Conservation (phyloP, 441 rosid genomes). For the Dalechampia spathulata region DNA sequence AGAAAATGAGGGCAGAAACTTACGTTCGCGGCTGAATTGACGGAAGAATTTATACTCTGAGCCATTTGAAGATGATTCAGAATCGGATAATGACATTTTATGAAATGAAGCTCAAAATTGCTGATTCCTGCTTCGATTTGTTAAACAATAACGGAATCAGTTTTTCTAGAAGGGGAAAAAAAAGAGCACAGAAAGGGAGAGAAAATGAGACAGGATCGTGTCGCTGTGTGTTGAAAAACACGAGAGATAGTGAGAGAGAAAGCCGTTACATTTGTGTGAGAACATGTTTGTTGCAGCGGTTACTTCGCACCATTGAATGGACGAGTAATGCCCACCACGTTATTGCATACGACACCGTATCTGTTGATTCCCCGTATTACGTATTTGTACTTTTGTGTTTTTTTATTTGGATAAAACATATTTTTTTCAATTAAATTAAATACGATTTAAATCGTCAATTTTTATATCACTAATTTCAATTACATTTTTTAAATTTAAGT, state of each 20-base stretch:
- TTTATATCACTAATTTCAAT: no score
- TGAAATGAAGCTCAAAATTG: not conserved
- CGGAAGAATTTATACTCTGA: conserved; percentile 70
- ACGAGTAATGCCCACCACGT: not conserved
- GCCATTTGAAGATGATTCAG: conserved; percentile 46
- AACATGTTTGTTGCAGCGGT: conserved; percentile 12
- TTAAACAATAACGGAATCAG: not conserved
- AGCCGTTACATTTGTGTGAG: conserved; percentile 28
- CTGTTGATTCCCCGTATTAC: no score
- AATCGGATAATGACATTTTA: conserved; percentile 66
- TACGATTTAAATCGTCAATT: no score
- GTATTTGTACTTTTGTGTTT: no score
- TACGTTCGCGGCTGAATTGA: conserved; percentile 70
- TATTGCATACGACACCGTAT: no score
- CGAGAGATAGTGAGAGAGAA: conserved; percentile 14
- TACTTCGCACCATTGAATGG: conserved; percentile 19
- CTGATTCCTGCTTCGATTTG: not conserved
- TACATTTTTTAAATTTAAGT: no score
- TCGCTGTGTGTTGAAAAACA: not conserved
- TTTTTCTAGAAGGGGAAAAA: not conserved
- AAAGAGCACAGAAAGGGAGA: not conserved
- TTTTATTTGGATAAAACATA: no score
- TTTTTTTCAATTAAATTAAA: no score
- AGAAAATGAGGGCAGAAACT: conserved; percentile 16
- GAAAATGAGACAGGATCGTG: not conserved